phyloP scores from a whole-genome alignment of 768 basidiomycete species.

The Amanita rimosa region DNA sequence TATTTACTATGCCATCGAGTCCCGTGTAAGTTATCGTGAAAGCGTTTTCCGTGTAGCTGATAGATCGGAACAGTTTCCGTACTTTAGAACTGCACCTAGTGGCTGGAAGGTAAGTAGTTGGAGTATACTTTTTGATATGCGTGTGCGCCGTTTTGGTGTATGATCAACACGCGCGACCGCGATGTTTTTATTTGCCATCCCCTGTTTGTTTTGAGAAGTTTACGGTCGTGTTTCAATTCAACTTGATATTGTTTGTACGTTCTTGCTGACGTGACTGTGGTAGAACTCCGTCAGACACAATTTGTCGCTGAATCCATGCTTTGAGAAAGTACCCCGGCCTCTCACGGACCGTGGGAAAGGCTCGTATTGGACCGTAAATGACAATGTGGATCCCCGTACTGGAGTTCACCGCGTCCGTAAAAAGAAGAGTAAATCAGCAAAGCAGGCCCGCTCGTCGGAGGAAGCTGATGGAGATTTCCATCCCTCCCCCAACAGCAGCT shows the following conservation, averaged over 20 bases:
- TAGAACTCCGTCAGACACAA: constrained; percentile 91
- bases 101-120: constrained; percentile 77
- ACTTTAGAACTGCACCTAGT: constrained; percentile 75
- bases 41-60: constrained; percentile 9
- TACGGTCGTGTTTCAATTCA: constrained; percentile 12
- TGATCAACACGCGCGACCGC: constrained; percentile 37
- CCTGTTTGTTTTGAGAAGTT: constrained; percentile 45
- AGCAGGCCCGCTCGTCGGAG: constrained; percentile 31
- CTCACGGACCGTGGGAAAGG: constrained; percentile 87
- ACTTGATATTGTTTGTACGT: constrained; percentile 11
- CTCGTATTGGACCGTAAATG: constrained; percentile 88
- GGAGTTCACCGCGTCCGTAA: constrained; percentile 85
- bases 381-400: constrained; percentile 80
- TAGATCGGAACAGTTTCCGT: constrained; percentile 54
- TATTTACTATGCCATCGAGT: constrained; percentile 88
- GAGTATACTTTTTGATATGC: constrained; percentile 4
- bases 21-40: constrained; percentile 44
- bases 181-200: constrained; percentile 57
- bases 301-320: constrained; percentile 82
- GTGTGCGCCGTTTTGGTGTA: not conserved
- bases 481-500: constrained; percentile 28
- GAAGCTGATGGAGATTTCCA: constrained; percentile 61
- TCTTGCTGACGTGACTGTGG: constrained; percentile 16
- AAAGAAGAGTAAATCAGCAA: constrained; percentile 62
- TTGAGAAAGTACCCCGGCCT: constrained; percentile 86